Evolutionary conservation across 1,284 basidiomycete species (phyloP).

Genomic region (Agroathelia rolfsii): DNA sequence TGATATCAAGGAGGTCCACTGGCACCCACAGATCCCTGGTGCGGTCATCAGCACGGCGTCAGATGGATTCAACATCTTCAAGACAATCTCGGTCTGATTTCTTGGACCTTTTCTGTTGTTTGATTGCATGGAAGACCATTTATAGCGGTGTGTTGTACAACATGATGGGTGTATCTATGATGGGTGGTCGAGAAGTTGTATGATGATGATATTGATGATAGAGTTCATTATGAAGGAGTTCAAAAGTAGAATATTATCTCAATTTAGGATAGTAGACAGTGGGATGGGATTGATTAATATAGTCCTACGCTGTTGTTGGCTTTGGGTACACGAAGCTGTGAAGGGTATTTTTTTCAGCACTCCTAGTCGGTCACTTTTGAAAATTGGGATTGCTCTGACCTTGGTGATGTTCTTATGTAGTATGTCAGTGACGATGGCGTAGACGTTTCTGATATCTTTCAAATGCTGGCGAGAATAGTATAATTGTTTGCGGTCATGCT

Average conservation of each 20-base stretch:
- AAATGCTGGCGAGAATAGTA: slow-evolving; percentile 61
- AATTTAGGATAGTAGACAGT: too few species aligned
- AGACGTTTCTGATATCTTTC: slow-evolving; percentile 62
- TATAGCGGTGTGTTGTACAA: too few species aligned
- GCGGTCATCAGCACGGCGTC: slow-evolving; percentile 76
- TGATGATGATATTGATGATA: too few species aligned
- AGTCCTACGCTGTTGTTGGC: slow-evolving; percentile 51
- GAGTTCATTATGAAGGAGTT: too few species aligned
- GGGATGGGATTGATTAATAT: slow-evolving; percentile 36
- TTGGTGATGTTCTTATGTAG: slow-evolving; percentile 69
- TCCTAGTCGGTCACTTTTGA: too few species aligned
- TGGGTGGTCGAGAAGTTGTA: too few species aligned
- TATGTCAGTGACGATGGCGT: slow-evolving; percentile 67
- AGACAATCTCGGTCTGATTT: slow-evolving; percentile 83
- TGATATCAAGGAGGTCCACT: slow-evolving; percentile 96
- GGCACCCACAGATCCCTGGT: slow-evolving; percentile 95
- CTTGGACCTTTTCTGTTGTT: too few species aligned
- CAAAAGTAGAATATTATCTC: too few species aligned
- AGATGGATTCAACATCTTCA: slow-evolving; percentile 93
- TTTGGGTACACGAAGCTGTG: slow-evolving; percentile 65
- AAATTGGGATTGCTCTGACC: slow-evolving; percentile 30
- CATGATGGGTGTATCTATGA: too few species aligned
- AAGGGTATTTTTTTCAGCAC: too few species aligned
- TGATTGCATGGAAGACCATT: too few species aligned
- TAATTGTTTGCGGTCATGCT: slow-evolving; percentile 69